Evolutionary conservation across 2,329 filamentous ascomycete species (phyloP), one percentile per base, ranked within the genome.

Genomic region (Aspergillus persii): DNA sequence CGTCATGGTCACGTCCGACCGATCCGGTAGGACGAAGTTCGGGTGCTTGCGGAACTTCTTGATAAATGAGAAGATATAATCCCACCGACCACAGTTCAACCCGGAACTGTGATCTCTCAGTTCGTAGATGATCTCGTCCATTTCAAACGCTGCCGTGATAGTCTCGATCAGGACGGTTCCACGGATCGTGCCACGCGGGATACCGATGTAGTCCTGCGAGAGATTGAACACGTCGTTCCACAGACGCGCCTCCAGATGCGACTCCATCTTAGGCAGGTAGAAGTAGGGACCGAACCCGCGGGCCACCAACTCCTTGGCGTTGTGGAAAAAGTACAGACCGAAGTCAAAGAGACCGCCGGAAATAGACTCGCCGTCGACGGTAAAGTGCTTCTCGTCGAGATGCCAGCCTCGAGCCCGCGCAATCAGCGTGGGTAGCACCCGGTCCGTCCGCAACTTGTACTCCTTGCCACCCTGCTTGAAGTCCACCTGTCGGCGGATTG

Each of bases 41-140:
- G 90, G 83, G 83, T 97, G 95, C 72, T 96, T 87, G 75, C 95
- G 91, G 89, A 98, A 96, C 79, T 96, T 96, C 86, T 99, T 99
- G 84, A 99, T 98, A 74, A 94, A 92, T 77, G 90, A 95, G 85
- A 99, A 99, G 81, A 99, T 98, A 84, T 99, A 99, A 76, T 99
- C 95, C 95, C 95, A 99, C 68, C 95, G 90, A 65, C 95, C 95
- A 79, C 95, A 98, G 87, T 99, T 99, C 72, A 99, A 86, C 51
- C 95, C 95, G 6, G 94, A 90, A 76, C 89, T 94, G 83, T 99
- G 95, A 74, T 98, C 94, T 61, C 95, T 90, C 67, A 99, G 89
- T 82, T 98, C 95, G 79, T 97, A 99, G 80, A 99, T 98, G 79
- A 99, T 98, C 87, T 99, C 95, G 71, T 99, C 95, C 95, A 99